phyloP scores from a whole-genome alignment of 2,329 filamentous ascomycete genomes.

The Exophiala sp. region DNA sequence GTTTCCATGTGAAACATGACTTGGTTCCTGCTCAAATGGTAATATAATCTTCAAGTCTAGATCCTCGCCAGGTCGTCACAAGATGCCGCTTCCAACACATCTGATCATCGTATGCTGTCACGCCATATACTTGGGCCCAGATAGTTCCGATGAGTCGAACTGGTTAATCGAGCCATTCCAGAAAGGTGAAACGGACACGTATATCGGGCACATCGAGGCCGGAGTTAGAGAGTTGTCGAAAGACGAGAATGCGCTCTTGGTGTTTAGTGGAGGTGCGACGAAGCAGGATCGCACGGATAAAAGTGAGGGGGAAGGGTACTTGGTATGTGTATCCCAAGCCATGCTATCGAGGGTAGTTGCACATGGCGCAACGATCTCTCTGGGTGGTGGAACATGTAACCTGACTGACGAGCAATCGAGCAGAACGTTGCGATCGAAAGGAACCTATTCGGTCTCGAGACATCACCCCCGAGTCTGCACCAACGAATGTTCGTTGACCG shows the following conservation, averaged over 20 bases:
- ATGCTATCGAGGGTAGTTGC: neutral
- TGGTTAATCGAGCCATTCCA: slow-evolving; percentile 76
- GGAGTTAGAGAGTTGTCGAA: slow-evolving; percentile 53
- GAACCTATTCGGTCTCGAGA: slow-evolving; percentile 16
- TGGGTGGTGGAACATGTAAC: too few relatives aligned
- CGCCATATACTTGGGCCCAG: slow-evolving; percentile 66
- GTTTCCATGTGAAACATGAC: too few relatives aligned
- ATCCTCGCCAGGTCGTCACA: neutral
- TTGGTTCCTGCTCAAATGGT: too few relatives aligned
- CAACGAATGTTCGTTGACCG: slow-evolving; percentile 59
- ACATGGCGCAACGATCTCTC: neutral
- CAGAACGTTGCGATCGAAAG: neutral
- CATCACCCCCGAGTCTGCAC: slow-evolving; percentile 5
- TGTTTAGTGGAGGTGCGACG: slow-evolving; percentile 66
- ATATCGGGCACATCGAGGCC: slow-evolving; percentile 68
- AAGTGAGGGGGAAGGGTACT: slow-evolving; percentile 19
- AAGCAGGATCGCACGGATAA: slow-evolving; percentile 11
- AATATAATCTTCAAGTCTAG: neutral
- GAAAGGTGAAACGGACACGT: slow-evolving; percentile 71
- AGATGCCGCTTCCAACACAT: slow-evolving; percentile 37
- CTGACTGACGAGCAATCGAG: neutral
- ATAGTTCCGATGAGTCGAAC: slow-evolving; percentile 13
- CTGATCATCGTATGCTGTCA: slow-evolving; percentile 82
- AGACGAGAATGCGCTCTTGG: slow-evolving; percentile 52
- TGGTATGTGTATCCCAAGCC: slow-evolving; percentile 14